phyloP scores from a whole-genome alignment of 2,329 filamentous ascomycete genomes.

The Bipolaris gigantea region DNA sequence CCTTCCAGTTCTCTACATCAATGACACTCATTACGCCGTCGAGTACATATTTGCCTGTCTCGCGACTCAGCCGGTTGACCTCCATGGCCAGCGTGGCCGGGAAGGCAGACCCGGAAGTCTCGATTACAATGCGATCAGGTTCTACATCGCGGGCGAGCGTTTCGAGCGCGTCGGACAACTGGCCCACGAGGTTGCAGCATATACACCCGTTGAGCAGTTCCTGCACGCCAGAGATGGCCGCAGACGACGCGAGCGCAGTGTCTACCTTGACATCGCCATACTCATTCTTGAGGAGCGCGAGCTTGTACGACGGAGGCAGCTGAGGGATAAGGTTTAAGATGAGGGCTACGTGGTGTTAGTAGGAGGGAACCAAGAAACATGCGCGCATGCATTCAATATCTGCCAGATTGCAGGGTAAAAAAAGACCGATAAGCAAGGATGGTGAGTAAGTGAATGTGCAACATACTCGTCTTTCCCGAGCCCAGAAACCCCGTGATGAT shows the following conservation, averaged over 20 bases:
- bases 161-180: constrained; percentile 76
- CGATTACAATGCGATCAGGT: constrained; percentile 88
- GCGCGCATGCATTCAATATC: background rate
- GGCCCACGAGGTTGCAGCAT: constrained; percentile 96
- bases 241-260: constrained; percentile 81
- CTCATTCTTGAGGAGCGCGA: constrained; percentile 96
- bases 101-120: constrained; percentile 82
- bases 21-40: constrained; percentile 89
- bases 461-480: constrained; percentile 80
- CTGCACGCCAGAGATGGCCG: constrained; percentile 83
- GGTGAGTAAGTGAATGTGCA: background rate
- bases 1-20: constrained; percentile 93
- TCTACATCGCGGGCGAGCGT: constrained; percentile 64
- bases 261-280: constrained; percentile 95
- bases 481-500: constrained; percentile 96
- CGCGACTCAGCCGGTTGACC: constrained; percentile 75
- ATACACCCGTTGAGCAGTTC: constrained; percentile 97
- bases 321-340: constrained; percentile 94
- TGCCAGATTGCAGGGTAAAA: background rate
- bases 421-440: background rate
- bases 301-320: constrained; percentile 81
- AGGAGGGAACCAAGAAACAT: too few relatives aligned
- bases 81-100: constrained; percentile 90
- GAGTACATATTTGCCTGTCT: constrained; percentile 70
- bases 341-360: constrained; percentile 54